Evolutionary conservation across 306 rosid genomes (phyloP), one percentile per base, ranked within the genome.

Genomic region (Malus sieversii): DNA sequence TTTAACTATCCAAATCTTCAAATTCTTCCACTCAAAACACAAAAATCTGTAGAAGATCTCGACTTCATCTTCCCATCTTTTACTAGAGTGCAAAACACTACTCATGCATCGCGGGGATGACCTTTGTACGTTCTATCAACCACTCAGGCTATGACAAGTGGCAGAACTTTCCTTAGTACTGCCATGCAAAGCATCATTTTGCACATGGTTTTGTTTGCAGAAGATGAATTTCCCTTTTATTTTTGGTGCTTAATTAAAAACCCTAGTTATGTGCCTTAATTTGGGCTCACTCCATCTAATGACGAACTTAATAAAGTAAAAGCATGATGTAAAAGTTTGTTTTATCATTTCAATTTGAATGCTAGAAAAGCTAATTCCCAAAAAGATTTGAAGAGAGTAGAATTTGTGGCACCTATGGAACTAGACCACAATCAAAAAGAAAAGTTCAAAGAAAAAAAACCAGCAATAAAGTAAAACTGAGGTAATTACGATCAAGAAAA

Each of bases 231-330:
- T 4, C 4, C 9, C 13, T 12, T 76, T 32, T 16, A 27, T 11
- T 27, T n/a, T 22, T 8, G 73, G 20, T 77, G 55, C 19, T 15
- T 48, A 48, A 48, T 48, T 48, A 16, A 48, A 42, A 59, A 78
- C 81, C 79, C 75, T 77, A 25, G 45, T 46, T 63, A 65, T 70
- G 75, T 85, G 70, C 91, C 91, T 87, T 82, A 74, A 82, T 59
- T 85, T 29, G 22, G 66, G 85, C 63, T 66, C 62, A 73, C 85
- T 85, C 78, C 58, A 33, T 44, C 59, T 23, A 48, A 48, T 15
- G 16, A 57, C 73, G 27, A 57, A 51, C 75, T 52, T 81, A 57
- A 40, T 30, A 80, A 70, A 74, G 74, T 25, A 60, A 14, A 51
- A 71, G 57, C n/a, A 44, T 4, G 20, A 40, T 74, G 23, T 48